Percentiles rank a stretch among this genome's conserved stretches.
Conservation (phyloP, 1,284 basidiomycete species). For the Neotropicomus parvogracilis region DNA sequence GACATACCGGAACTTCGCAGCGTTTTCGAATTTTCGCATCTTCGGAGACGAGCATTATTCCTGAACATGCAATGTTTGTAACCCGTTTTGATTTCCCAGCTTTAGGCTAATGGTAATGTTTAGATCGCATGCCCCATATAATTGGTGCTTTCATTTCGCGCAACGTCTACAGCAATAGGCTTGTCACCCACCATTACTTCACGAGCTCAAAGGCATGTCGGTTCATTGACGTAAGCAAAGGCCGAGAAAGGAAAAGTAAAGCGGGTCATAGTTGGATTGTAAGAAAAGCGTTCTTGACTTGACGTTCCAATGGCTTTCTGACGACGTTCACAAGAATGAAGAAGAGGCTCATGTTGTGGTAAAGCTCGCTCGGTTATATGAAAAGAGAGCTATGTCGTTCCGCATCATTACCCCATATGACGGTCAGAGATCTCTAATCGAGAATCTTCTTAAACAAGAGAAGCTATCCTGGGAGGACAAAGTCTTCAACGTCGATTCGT, state of each 20-base stretch:
- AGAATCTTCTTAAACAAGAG: slow-evolving; percentile 41
- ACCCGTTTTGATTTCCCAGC: background rate
- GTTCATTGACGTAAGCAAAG: slow-evolving; percentile 30
- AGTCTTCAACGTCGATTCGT: slow-evolving; percentile 62
- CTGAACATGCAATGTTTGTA: slow-evolving; percentile 45
- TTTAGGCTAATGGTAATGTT: background rate
- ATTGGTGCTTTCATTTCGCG: slow-evolving; percentile 48
- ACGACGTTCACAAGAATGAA: slow-evolving; percentile 15
- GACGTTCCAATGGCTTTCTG: background rate
- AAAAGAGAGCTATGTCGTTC: slow-evolving; percentile 11
- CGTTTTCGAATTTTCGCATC: slow-evolving; percentile 44
- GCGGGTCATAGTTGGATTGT: slow-evolving; percentile 29
- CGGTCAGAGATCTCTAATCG: slow-evolving; percentile 53
- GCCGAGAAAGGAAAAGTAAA: slow-evolving; percentile 19
- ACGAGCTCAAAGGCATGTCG: slow-evolving; percentile 14
- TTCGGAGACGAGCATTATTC: slow-evolving; percentile 33
- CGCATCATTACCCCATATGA: slow-evolving; percentile 51
- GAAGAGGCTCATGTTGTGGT: slow-evolving; percentile 28
- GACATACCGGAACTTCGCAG: slow-evolving; percentile 38
- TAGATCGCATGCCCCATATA: slow-evolving; percentile 51
- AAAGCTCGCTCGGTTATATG: slow-evolving; percentile 20
- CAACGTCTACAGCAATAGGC: slow-evolving; percentile 37
- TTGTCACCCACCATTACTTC: slow-evolving; percentile 22
- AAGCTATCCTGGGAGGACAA: slow-evolving; percentile 50
- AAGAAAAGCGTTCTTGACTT: slow-evolving; percentile 1